Evolutionary conservation across 176 grass and related monocot species (phyloP).

Genomic region (Rhynchospora pubera): DNA sequence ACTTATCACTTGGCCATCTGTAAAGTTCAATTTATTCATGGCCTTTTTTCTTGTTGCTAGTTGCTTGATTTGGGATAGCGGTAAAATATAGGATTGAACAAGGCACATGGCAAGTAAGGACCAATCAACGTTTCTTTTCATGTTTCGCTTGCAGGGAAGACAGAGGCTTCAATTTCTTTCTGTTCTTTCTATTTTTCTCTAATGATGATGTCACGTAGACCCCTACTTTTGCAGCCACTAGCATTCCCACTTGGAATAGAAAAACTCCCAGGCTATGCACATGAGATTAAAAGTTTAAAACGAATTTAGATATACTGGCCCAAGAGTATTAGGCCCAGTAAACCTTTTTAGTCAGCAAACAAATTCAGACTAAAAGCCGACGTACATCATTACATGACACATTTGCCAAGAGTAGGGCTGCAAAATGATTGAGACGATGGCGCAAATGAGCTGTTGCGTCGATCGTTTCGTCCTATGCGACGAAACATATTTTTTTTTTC

Average conservation of each 20-base stretch:
- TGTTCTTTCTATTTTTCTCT: neutral
- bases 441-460: no score
- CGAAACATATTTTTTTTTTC: no score
- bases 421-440: no score
- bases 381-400: no score
- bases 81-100: neutral
- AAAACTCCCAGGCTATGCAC: neutral
- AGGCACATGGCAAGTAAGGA: conserved; percentile 2
- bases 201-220: neutral
- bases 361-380: no score
- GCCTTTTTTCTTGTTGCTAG: neutral
- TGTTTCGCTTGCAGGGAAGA: neutral
- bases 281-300: neutral
- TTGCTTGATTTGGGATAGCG: neutral
- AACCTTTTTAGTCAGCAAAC: neutral
- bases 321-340: neutral
- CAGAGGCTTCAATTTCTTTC: neutral
- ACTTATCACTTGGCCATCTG: neutral
- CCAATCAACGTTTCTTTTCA: neutral
- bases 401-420: no score
- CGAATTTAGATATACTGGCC: neutral
- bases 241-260: neutral
- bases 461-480: no score
- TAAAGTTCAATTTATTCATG: neutral
- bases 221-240: neutral